These are phyloP conservation scores for Yarrowia alimentaria DNA, from an alignment of 805 yeast genomes.

Conservation along the genomic window DNA sequence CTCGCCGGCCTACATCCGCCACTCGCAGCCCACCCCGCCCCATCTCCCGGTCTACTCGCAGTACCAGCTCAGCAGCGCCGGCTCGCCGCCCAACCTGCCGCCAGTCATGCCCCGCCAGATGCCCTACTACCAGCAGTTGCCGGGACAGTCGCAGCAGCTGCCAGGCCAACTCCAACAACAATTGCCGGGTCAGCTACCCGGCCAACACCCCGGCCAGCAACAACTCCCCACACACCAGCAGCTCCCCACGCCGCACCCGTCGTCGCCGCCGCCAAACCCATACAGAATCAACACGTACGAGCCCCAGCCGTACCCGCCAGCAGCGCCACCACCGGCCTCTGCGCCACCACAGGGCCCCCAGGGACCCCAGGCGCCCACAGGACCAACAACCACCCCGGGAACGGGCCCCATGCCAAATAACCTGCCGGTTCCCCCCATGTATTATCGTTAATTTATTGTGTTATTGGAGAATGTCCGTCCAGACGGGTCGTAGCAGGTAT, in stretches of 20 bases:
- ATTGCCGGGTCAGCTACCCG: too few relatives aligned
- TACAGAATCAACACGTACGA: constrained; percentile 21
- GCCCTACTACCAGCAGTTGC: constrained; percentile 24
- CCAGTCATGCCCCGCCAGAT: constrained; percentile 25
- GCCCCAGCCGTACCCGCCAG: not conserved
- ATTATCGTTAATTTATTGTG: constrained; percentile 27
- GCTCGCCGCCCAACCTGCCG: constrained; percentile 5
- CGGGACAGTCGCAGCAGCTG: constrained; percentile 9
- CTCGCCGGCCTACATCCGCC: not conserved
- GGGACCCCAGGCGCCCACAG: too few relatives aligned
- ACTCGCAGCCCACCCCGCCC: constrained; percentile 24
- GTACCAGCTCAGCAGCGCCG: constrained; percentile 19
- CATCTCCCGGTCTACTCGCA: constrained; percentile 18
- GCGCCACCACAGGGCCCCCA: too few relatives aligned
- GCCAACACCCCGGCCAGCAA: too few relatives aligned
- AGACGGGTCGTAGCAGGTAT: too few relatives aligned
- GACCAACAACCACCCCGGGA: too few relatives aligned
- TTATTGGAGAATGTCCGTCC: not conserved
- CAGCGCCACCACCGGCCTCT: not conserved
- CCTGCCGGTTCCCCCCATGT: constrained; percentile 25
- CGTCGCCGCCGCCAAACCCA: constrained; percentile 6
- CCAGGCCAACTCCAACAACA: not conserved
- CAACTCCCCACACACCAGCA: too few relatives aligned
- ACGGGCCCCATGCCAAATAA: constrained; percentile 3
- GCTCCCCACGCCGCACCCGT: too few relatives aligned